Conservation (phyloP, 768 basidiomycete genomes). For the Phanerochaete carnosa region DNA sequence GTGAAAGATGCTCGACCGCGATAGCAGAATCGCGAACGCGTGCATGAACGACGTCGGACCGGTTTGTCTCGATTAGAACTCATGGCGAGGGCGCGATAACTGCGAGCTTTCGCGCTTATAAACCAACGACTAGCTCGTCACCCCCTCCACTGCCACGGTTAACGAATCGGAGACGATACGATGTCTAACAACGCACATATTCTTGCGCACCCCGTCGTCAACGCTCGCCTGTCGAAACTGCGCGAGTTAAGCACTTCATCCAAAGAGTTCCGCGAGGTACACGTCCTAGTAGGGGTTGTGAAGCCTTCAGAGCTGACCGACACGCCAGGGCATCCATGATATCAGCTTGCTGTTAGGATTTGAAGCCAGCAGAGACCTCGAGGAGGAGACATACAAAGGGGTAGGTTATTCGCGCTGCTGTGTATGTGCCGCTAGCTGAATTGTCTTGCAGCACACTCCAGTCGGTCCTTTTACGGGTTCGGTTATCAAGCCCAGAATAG, state of each 20-base stretch:
- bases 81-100: slow-evolving; percentile 23
- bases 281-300: not conserved
- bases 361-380: slow-evolving; percentile 72
- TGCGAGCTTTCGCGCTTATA: slow-evolving; percentile 5
- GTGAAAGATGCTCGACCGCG: not conserved
- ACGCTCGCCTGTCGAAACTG: slow-evolving; percentile 69
- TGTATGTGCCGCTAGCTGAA: not conserved
- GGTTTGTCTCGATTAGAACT: slow-evolving; percentile 1
- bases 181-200: slow-evolving; percentile 40
- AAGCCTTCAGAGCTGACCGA: not conserved
- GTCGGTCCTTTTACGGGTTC: slow-evolving; percentile 77
- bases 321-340: slow-evolving; percentile 62
- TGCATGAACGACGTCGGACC: not conserved
- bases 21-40: not conserved
- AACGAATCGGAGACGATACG: not conserved
- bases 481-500: slow-evolving; percentile 71
- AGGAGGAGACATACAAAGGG: slow-evolving; percentile 58
- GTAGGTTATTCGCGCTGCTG: slow-evolving; percentile 38
- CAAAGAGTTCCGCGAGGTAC: slow-evolving; percentile 79
- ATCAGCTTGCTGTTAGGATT: slow-evolving; percentile 80
- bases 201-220: slow-evolving; percentile 69
- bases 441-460: slow-evolving; percentile 60
- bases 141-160: not conserved
- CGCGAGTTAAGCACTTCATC: slow-evolving; percentile 56
- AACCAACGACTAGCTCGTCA: not conserved